phyloP scores from a whole-genome alignment of 352 stramenopile genomes.

The Pythium dissotocum region DNA sequence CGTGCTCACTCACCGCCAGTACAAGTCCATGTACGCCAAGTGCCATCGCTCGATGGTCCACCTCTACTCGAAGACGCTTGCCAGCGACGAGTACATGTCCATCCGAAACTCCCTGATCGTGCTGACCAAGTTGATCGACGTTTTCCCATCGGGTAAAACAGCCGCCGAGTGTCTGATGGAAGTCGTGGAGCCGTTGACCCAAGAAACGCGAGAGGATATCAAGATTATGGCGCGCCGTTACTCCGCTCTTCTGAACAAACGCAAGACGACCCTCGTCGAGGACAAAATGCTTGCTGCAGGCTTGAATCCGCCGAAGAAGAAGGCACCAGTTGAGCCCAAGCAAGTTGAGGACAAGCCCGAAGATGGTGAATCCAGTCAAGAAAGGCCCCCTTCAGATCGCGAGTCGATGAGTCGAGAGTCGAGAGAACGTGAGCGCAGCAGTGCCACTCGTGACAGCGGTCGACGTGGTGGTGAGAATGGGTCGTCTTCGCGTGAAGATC shows the following conservation, averaged over 20 bases:
- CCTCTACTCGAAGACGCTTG: conserved; percentile 63
- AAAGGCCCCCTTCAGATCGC: neutral
- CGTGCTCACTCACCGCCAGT: conserved; percentile 63
- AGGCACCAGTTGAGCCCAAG: conserved; percentile 23
- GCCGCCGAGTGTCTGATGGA: conserved; percentile 63
- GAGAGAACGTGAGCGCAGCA: conserved; percentile 13
- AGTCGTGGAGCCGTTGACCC: conserved; percentile 66
- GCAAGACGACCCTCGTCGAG: conserved; percentile 64
- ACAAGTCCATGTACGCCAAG: conserved; percentile 70
- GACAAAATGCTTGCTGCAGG: conserved; percentile 50
- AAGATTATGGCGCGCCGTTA: conserved; percentile 91
- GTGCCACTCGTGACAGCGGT: conserved; percentile 8
- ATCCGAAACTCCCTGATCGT: conserved; percentile 86
- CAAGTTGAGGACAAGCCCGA: conserved; percentile 28
- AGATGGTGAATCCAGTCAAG: conserved; percentile 22
- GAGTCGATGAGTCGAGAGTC: conserved; percentile 7
- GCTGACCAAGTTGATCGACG: conserved; percentile 88
- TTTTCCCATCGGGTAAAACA: conserved; percentile 68
- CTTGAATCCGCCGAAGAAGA: conserved; percentile 29
- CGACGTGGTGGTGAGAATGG: conserved; percentile 18
- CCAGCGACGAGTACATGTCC: conserved; percentile 77
- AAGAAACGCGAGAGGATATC: conserved; percentile 86
- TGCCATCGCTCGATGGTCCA: conserved; percentile 75
- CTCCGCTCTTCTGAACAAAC: conserved; percentile 78
- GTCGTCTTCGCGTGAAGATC: conserved; percentile 16